Evolutionary conservation across 306 rosid species (phyloP), one percentile per base, ranked within the genome.

Genomic region (Sicyos edulis): DNA sequence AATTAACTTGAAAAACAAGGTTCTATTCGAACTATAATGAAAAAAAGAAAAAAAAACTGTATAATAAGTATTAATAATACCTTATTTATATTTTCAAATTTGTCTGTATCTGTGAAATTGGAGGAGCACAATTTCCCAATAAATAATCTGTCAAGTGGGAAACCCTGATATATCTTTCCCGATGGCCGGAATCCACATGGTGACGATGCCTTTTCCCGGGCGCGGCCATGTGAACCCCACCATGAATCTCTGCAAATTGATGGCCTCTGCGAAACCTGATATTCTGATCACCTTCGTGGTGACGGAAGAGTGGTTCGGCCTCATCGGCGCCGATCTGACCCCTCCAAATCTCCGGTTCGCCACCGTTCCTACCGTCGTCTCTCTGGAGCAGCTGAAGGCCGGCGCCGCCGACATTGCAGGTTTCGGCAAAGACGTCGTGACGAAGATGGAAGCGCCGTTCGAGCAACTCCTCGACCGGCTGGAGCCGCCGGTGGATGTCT

Each of bases 201-300:
- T 82, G 71, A 86, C 78, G 15, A 34, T 86, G 77, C 87, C 90
- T 10, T 83, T 10, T 19, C 87, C 90, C 10, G 80, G 78, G 17
- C 56, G 81, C 50, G 86, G 86, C 8, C 90, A 81, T 71, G 40
- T 86, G 60, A 86, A 83, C 78, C 87, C 90, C 14, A 83, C 87
- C 84, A 83, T 89, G 87, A 85, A 60, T 72, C 75, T 89, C 52
- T 89, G 88, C 84, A 82, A 80, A 47, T 56, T 63, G 5, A 72
- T 84, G 0, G 49, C 53, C 37, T 78, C 72, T 8, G 78, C 60
- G 51, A 44, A n/a, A 9, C 34, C 78, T 2, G 62, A 78, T 6
- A 66, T 80, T 55, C 75, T 78, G 59, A 68, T 87, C 71, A 84
- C 84, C 75, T 82, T 84, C 52, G 82, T 87, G 22, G 80, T 86